Base-by-base conservation (phyloP, 192 early-diverging fungal genomes). In the Coemansia sp. region DNA sequence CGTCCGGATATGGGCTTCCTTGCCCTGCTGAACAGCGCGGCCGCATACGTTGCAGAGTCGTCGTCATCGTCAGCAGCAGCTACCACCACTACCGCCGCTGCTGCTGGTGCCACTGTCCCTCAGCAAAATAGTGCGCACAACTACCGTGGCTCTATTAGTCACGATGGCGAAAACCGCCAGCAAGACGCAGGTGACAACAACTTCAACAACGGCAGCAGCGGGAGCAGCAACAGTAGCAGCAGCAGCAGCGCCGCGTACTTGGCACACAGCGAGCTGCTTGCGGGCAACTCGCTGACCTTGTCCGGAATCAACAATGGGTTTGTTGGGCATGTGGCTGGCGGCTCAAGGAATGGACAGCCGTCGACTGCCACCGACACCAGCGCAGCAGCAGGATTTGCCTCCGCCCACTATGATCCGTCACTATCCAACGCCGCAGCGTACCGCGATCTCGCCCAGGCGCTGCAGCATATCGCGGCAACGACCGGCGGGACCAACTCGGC, bases 1-100 rank as follows among this genome's bases (percentile, higher is more conserved):
- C 73, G 75, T 37, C 63, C 76, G 11, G 76, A 78, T 38, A 75
- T 83, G 81, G 72, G 81, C 22, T 75, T 70, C 57, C 32, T 83
- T 58, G 81, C 67, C 4, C 72, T 83, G 32, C 53, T 83, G 32
- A 78, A 83, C 65, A 78, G 76, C 20, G 81, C 81, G 5, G 81
- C 76, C 1, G 76, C 71, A 1, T 82, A 67, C 49, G 69, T 83
- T 13, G 72, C 75, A 49, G 72, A 83, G 56, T 78, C 81, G n/a
- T 71, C 71, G 2, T 46, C 61, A 43, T 71, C 71, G 7, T 0
- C 59, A 37, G 48, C 39, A 8, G 25, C 14, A 13, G 11, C 38
- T 16, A 13, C 55, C 12, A 43, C 39, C n/a, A 22, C 17, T 4
- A 65, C 32, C n/a, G 46, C 54, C 32, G 11, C 38, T 7, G 14